phyloP scores from a whole-genome alignment of 1,284 basidiomycete genomes.

The Cystobasidium pallidum region DNA sequence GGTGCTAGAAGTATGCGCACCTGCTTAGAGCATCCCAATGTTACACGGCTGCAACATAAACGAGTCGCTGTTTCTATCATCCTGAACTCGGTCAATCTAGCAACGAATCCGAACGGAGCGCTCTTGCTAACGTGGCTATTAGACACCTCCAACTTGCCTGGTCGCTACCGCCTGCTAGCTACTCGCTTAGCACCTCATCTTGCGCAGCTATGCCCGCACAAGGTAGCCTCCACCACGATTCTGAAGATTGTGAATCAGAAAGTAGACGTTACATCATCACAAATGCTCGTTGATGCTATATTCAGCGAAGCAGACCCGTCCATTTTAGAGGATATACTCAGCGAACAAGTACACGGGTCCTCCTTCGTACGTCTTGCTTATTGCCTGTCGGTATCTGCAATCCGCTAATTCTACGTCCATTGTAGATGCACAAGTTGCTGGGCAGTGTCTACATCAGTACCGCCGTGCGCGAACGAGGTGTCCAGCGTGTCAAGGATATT shows the following conservation, averaged over 20 bases:
- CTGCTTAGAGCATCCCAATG: conserved; percentile 85
- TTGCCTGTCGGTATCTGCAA: not conserved
- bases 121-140: conserved; percentile 94
- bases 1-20: conserved; percentile 97
- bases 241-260: conserved; percentile 64
- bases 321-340: conserved; percentile 87
- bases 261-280: conserved; percentile 54
- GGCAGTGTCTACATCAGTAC: conserved; percentile 20
- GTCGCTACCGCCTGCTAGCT: conserved; percentile 86
- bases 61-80: conserved; percentile 92
- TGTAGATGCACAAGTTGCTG: conserved; percentile 40
- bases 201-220: conserved; percentile 95
- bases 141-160: conserved; percentile 89
- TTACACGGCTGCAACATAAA: conserved; percentile 79
- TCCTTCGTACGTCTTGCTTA: conserved; percentile 40
- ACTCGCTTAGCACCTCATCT: conserved; percentile 95
- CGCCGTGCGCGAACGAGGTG: conserved; percentile 1
- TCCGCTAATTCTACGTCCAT: not conserved
- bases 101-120: conserved; percentile 96
- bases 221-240: conserved; percentile 91
- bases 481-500: conserved; percentile 12
- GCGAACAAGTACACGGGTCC: conserved; percentile 87
- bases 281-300: conserved; percentile 54
- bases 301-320: conserved; percentile 47
- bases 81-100: conserved; percentile 94